Percentiles rank a stretch among this genome's conserved stretches.
Evolutionary conservation across 768 basidiomycete species (phyloP).

Genomic region (Tricholoma sp.): DNA sequence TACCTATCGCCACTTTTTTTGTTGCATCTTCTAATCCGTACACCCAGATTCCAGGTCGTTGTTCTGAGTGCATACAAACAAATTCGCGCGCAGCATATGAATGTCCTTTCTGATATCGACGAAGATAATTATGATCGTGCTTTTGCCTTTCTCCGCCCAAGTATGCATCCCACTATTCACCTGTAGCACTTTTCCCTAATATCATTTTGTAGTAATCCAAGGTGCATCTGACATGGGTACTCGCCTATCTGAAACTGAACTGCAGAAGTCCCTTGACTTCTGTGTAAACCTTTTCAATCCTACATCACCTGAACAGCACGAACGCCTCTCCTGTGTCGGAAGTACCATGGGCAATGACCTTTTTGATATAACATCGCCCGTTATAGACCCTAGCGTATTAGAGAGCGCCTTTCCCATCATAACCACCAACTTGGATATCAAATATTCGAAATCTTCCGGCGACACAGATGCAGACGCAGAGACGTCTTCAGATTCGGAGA

Average conservation of each 20-base stretch:
- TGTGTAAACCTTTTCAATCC: conserved; percentile 71
- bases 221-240: conserved; percentile 74
- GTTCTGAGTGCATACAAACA: conserved; percentile 74
- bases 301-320: conserved; percentile 57
- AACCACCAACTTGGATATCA: neutral
- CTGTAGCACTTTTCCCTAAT: neutral
- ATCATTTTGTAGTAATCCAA: conserved; percentile 58
- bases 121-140: conserved; percentile 70
- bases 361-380: conserved; percentile 48
- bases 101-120: conserved; percentile 57
- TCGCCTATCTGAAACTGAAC: conserved; percentile 65
- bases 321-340: conserved; percentile 26
- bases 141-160: conserved; percentile 57
- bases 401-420: conserved; percentile 28
- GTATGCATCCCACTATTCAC: conserved; percentile 25
- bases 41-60: conserved; percentile 56
- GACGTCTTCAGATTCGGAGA: conserved; percentile 30
- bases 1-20: conserved; percentile 10
- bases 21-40: neutral
- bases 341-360: conserved; percentile 31
- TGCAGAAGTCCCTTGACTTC: conserved; percentile 74
- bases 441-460: conserved; percentile 5
- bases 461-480: conserved; percentile 11
- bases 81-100: conserved; percentile 52
- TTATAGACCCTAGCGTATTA: conserved; percentile 39